Base-by-base conservation (phyloP, 495 filamentous ascomycete genomes). In the Podospora fimiseda region DNA sequence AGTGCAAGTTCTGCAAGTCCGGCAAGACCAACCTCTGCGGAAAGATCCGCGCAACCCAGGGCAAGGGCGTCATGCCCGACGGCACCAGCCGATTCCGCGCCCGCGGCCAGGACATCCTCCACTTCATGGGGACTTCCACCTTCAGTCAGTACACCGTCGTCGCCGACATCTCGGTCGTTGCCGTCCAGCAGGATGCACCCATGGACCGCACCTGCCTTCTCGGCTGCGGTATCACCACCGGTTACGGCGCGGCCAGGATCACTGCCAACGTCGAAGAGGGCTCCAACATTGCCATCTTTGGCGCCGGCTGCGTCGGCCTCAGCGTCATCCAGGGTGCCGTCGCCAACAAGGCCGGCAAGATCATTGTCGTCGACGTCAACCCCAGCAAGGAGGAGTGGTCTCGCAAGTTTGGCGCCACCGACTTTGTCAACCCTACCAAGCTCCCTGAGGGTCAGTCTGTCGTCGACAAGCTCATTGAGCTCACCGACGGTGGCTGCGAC, bases 11-110 rank as follows among this genome's bases (percentile, higher is more conserved):
- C 83, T 98, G 93, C 85, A 88, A 85, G 70, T 96, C 92, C 48
- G 90, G 90, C 76, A 98, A 98, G 84, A 98, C 93, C 60, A 98
- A 98, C 74, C 88, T 98, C 47, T 98, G 93, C 75, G 93, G 94
- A 69, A 97, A 96, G 80, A 98, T 98, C 74, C 87, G 93, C 59
- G 88, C 90, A 23, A 98, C 93, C 11, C 93, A 98, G 74, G 93
- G 93, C 59, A 84, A 79, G 66, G 93, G 93, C 68, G 88, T 97
- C 48, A 95, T 98, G 91, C 93, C 93, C 38, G 93, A 98, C 68
- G 94, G 93, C 49, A 96, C 94, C 60, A 88, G 88, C 41, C 88
- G 93, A 46, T 97, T 98, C 83, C 87, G 80, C 65, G 90, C 87
- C 74, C 91, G 90, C 65, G 93, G 93, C 63, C 84, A 95, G 73